Evolutionary conservation across 106 monocot species (phyloP), one percentile per base, ranked within the genome.

Genomic region (Posidonia australis): DNA sequence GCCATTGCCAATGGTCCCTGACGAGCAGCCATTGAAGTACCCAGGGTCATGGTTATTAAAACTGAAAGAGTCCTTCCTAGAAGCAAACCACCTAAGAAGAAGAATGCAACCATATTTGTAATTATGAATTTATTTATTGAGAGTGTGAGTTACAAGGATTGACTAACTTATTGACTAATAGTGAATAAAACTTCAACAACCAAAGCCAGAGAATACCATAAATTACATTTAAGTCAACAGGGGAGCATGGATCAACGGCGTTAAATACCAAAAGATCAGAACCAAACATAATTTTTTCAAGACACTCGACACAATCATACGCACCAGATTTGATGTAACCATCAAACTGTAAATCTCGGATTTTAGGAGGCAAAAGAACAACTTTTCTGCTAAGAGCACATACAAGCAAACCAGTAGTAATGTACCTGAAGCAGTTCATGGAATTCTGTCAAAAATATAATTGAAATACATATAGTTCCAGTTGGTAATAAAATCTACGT

Each of bases 271-370:
- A n/a, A n/a, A n/a, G n/a, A n/a, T n/a, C n/a, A n/a, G n/a, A n/a
- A n/a, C n/a, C n/a, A n/a, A n/a, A n/a, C n/a, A n/a, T n/a, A n/a
- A n/a, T n/a, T n/a, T n/a, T n/a, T n/a, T n/a, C n/a, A n/a, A n/a
- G n/a, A n/a, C n/a, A n/a, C n/a, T n/a, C n/a, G 64, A 46, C 6
- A 36, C 19, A 53, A 52, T 51, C 41, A 30, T 23, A 23, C 79
- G 60, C 49, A 96, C 96, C 96, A 78, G 90, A 96, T 82, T 81
- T 90, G 31, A 96, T 63, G 63, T 96, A 96, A 42, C 90, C 90
- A 47, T 62, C 78, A 82, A 96, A 87, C 31, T 96, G 73, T 17
- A 96, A 62, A 44, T 90, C 78, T 68, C 74, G 55, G 62, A 87
- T 69, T 51, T 78, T 84, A 49, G 90, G 96, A 70, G 90, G 84